These are phyloP conservation scores for Silene uniflora DNA, from an alignment of 148 eudicot genomes.

Conservation along the genomic window DNA sequence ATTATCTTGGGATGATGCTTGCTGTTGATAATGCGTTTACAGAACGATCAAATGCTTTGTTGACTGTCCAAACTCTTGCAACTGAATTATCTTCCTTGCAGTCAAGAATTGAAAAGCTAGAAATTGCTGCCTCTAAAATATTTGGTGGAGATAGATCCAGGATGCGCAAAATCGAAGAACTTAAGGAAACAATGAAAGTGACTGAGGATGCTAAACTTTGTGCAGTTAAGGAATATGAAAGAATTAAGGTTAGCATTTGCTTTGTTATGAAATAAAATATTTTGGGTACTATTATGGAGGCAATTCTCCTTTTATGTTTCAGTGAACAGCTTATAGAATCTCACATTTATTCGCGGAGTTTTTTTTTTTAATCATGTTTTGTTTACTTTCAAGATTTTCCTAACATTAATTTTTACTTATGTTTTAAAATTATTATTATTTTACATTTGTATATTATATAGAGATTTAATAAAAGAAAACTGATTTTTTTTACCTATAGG, in stretches of 20 bases:
- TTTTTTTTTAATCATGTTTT: too few species aligned
- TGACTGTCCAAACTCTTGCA: constrained; percentile 90
- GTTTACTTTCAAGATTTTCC: too few species aligned
- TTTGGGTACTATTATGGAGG: neutral
- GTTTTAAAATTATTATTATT: too few species aligned
- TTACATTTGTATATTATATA: too few species aligned
- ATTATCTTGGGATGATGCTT: constrained; percentile 89
- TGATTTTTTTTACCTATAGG: too few species aligned
- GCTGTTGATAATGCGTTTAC: constrained; percentile 91
- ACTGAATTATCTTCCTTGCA: constrained; percentile 69
- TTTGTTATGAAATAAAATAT: neutral
- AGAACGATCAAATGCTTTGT: constrained; percentile 83
- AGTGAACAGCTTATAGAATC: neutral
- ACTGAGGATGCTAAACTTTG: constrained; percentile 86
- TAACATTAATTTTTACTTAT: too few species aligned
- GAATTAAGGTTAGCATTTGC: constrained; percentile 65
- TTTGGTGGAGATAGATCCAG: too few species aligned
- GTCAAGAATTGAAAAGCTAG: too few species aligned
- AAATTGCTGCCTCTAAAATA: too few species aligned
- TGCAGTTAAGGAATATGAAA: constrained; percentile 80
- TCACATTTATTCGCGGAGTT: neutral
- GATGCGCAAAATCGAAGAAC: constrained; percentile 90
- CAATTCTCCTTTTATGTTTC: neutral
- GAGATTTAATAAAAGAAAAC: too few species aligned
- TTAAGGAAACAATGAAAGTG: constrained; percentile 63